A percentile compares a stretch with the other conserved stretches of the same genome.
Evolutionary conservation across 306 rosid species (phyloP).

Genomic region (Vachellia pachyceras): DNA sequence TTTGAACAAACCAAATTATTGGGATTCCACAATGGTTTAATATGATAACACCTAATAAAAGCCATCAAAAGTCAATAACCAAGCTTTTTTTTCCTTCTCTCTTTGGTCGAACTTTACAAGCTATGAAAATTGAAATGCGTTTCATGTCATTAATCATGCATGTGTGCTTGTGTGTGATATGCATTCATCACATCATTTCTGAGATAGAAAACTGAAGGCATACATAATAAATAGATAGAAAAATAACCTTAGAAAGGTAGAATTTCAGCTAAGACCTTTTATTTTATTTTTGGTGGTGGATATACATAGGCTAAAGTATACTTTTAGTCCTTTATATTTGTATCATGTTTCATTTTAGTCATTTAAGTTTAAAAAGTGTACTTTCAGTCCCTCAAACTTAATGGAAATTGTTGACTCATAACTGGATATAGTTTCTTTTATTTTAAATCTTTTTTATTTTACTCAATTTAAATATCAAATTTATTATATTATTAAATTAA

Average conservation of each 20-base stretch:
- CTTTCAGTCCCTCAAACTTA: too few species aligned
- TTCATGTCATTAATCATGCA: not conserved
- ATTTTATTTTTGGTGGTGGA: not conserved
- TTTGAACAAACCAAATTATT: not conserved
- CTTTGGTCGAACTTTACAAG: constrained; percentile 44
- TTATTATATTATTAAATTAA: too few species aligned
- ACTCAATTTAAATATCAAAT: too few species aligned
- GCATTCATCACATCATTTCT: not conserved
- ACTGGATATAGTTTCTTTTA: too few species aligned
- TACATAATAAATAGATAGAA: not conserved
- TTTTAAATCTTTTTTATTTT: too few species aligned
- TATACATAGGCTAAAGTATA: too few species aligned
- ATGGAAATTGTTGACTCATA: too few species aligned
- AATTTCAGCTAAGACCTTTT: not conserved
- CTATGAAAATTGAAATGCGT: constrained; percentile 1
- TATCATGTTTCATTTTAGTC: too few species aligned
- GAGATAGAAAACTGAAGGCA: constrained; percentile 3
- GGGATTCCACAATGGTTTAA: not conserved
- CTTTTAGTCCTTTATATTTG: too few species aligned
- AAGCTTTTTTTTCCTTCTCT: not conserved
- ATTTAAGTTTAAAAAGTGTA: too few species aligned
- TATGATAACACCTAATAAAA: not conserved
- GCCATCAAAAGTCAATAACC: constrained; percentile 18
- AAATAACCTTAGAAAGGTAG: not conserved
- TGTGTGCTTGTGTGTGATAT: not conserved